Evolutionary conservation across 2,329 filamentous ascomycete genomes (phyloP).

Genomic region (Blumeria graminis): DNA sequence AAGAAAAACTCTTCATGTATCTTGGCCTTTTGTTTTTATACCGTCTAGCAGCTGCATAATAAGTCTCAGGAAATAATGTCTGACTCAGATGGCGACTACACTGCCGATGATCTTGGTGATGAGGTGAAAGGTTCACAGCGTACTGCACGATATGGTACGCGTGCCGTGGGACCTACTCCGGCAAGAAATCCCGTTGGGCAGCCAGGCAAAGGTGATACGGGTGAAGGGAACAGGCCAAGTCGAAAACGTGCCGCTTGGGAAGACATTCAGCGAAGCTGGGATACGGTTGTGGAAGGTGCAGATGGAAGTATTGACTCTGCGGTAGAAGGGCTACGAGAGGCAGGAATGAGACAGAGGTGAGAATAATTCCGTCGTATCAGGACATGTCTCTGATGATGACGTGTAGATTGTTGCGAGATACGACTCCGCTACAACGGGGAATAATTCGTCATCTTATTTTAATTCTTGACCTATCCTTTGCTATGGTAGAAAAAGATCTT

Average conservation of each 20-base stretch:
- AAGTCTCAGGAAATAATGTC: constrained; percentile 25
- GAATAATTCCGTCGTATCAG: constrained; percentile 3
- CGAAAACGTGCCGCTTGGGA: constrained; percentile 35
- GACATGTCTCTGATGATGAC: neutral
- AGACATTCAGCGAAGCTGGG: constrained; percentile 42
- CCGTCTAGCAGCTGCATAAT: too few species aligned
- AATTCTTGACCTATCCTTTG: constrained; percentile 73
- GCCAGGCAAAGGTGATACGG: constrained; percentile 12
- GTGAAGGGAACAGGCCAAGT: constrained; percentile 11
- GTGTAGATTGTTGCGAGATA: constrained; percentile 62
- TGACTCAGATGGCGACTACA: constrained; percentile 49
- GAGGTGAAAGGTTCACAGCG: constrained; percentile 26
- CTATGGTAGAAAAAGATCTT: constrained; percentile 89
- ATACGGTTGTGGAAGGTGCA: constrained; percentile 51
- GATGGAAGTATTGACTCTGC: constrained; percentile 53
- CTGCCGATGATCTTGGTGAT: constrained; percentile 36
- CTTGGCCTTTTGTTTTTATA: too few species aligned
- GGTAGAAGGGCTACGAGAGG: constrained; percentile 53
- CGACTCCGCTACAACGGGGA: constrained; percentile 80
- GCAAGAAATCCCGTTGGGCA: constrained; percentile 7
- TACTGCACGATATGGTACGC: constrained; percentile 11
- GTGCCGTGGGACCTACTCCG: constrained; percentile 10
- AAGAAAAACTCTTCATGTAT: too few species aligned
- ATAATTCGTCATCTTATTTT: constrained; percentile 94
- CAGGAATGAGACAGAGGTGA: constrained; percentile 53